Percentiles rank a stretch among this genome's conserved stretches.
Conservation (phyloP, 208 protist species). For the Leptomonas pyrrhocoris region DNA sequence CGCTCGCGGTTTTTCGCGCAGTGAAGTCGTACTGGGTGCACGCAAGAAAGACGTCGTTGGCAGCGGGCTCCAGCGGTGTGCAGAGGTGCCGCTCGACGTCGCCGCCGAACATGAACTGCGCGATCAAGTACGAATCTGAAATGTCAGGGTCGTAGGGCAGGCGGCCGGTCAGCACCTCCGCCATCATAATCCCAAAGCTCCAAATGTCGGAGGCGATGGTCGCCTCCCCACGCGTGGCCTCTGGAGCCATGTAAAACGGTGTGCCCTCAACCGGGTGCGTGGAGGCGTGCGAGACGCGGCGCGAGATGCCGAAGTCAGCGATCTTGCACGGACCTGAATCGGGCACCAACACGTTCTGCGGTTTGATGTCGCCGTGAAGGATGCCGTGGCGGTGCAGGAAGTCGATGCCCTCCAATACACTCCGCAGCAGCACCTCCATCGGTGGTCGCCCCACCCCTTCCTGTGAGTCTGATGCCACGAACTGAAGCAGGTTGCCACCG, state of each 20-base stretch:
- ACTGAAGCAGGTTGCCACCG: conserved; percentile 70
- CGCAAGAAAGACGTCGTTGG: conserved; percentile 44
- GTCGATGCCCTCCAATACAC: conserved; percentile 70
- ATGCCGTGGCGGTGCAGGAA: conserved; percentile 78
- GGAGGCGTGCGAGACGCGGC: conserved; percentile 41
- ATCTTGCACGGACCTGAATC: conserved; percentile 79
- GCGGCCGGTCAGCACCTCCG: conserved; percentile 59
- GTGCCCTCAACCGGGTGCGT: conserved; percentile 50
- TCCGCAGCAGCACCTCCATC: conserved; percentile 47
- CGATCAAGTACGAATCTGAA: conserved; percentile 40
- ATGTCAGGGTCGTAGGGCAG: conserved; percentile 50
- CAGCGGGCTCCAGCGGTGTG: conserved; percentile 38
- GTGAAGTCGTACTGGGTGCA: conserved; percentile 48
- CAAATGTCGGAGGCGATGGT: conserved; percentile 68
- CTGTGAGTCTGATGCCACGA: conserved; percentile 31
- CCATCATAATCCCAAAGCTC: conserved; percentile 85
- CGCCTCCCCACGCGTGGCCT: conserved; percentile 51
- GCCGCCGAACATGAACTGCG: conserved; percentile 42
- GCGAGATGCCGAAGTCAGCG: conserved; percentile 82
- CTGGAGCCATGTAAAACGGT: conserved; percentile 77
- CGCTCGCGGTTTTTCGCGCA: conserved; percentile 46
- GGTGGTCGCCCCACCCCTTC: not conserved
- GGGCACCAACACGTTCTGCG: conserved; percentile 77
- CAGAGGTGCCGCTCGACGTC: conserved; percentile 36
- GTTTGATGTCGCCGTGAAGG: conserved; percentile 88